Evolutionary conservation across 176 grass and related monocot genomes (phyloP).

Genomic region (Paspalum notatum): DNA sequence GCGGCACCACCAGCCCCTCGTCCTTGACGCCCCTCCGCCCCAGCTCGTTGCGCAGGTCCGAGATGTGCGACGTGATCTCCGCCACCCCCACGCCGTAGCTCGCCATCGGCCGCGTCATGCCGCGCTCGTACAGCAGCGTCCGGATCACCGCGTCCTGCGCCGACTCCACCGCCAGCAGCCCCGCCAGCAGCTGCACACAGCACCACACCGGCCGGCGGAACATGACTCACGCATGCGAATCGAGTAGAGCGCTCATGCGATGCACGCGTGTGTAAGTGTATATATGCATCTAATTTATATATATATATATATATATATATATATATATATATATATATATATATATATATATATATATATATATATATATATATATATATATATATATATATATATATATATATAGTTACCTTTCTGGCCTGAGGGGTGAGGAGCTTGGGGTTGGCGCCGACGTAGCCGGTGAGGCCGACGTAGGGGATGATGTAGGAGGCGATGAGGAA

Average conservation of each 20-base stretch:
- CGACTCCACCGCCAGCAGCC: constrained; percentile 78
- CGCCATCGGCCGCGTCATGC: constrained; percentile 40
- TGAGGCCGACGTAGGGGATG: constrained; percentile 91
- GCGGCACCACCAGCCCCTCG: constrained; percentile 66
- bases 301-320: too few species aligned
- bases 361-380: too few species aligned
- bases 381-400: too few species aligned
- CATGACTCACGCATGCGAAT: not conserved
- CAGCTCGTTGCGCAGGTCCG: constrained; percentile 67
- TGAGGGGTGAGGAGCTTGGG: constrained; percentile 69
- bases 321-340: too few species aligned
- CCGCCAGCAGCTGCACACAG: constrained; percentile 69
- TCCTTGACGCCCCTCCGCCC: constrained; percentile 71
- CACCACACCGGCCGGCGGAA: not conserved
- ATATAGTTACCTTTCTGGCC: constrained; percentile 66
- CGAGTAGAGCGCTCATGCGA: constrained; percentile 30
- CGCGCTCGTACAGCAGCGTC: constrained; percentile 67
- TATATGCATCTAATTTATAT: not conserved
- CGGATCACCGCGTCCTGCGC: constrained; percentile 94
- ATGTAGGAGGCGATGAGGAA: constrained; percentile 87
- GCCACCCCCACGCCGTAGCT: constrained; percentile 67
- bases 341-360: too few species aligned
- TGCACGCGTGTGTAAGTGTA: not conserved
- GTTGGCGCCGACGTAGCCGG: constrained; percentile 88
- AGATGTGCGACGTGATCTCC: constrained; percentile 72